phyloP scores from a whole-genome alignment of 2,329 filamentous ascomycete species.

The Alternaria sp. region DNA sequence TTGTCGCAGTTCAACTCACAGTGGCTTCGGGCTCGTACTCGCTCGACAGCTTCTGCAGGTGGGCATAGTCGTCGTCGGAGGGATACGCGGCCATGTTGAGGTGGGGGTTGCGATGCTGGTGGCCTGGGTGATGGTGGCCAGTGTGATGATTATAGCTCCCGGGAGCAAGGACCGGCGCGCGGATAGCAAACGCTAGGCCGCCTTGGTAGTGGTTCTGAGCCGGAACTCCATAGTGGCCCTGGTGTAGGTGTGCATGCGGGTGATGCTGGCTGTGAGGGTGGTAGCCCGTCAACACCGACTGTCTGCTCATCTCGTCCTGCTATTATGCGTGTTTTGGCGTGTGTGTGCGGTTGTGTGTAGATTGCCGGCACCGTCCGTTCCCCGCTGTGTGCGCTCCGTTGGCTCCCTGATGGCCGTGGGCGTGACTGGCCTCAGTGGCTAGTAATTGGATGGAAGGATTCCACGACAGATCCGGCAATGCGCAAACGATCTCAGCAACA shows the following conservation, averaged over 20 bases:
- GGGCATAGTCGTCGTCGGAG: constrained; percentile 63
- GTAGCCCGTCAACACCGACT: constrained; percentile 39
- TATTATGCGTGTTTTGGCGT: background rate
- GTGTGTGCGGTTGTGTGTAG: constrained; percentile 7
- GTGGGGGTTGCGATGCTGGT: constrained; percentile 32
- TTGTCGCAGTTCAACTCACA: constrained; percentile 51
- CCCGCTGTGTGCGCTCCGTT: constrained; percentile 15
- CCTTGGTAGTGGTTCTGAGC: constrained; percentile 35
- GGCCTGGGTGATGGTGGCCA: constrained; percentile 39
- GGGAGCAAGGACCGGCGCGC: constrained; percentile 49
- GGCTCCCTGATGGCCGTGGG: constrained; percentile 18
- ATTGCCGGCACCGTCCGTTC: constrained; percentile 14
- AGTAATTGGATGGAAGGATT: constrained; percentile 40
- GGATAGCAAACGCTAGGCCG: constrained; percentile 40
- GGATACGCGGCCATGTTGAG: constrained; percentile 49
- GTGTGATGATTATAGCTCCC: constrained; percentile 41
- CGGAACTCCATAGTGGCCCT: constrained; percentile 33
- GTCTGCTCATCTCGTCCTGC: constrained; percentile 36
- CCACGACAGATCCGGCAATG: constrained; percentile 45
- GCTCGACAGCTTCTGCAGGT: constrained; percentile 68
- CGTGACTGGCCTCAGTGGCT: constrained; percentile 32
- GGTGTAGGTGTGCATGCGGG: constrained; percentile 17
- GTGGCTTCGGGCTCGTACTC: constrained; percentile 64
- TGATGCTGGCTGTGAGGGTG: constrained; percentile 20
- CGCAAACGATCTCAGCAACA: constrained; percentile 30